Conservation (phyloP, 441 rosid genomes). For the Adansonia rubrostipa region DNA sequence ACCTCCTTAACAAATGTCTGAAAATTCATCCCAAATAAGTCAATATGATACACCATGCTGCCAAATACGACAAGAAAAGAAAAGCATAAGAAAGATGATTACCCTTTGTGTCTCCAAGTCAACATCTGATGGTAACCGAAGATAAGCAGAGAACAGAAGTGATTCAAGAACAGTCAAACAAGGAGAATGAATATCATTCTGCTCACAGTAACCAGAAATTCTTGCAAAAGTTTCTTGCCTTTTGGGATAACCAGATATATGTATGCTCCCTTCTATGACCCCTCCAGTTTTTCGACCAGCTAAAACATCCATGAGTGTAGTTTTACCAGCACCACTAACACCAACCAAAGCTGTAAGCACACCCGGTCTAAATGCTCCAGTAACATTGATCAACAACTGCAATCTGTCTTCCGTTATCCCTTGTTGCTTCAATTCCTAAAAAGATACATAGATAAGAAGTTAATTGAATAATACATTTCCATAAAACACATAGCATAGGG, state of each 20-base stretch:
- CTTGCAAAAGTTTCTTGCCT: constrained; percentile 94
- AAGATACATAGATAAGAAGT: constrained; percentile 29
- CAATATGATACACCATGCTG: constrained; percentile 12
- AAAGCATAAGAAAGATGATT: constrained; percentile 18
- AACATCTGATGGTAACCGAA: constrained; percentile 81
- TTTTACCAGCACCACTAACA: constrained; percentile 97
- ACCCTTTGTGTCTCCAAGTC: constrained; percentile 83
- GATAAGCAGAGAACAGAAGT: constrained; percentile 93
- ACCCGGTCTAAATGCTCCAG: constrained; percentile 94
- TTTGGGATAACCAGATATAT: constrained; percentile 88
- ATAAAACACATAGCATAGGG: not conserved
- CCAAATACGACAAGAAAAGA: constrained; percentile 19
- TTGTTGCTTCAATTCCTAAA: constrained; percentile 91
- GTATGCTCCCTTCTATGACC: constrained; percentile 73
- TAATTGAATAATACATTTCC: constrained; percentile 24
- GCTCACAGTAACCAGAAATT: constrained; percentile 96
- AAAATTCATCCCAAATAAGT: constrained; percentile 33
- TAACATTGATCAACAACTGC: constrained; percentile 83
- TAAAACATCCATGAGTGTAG: constrained; percentile 98
- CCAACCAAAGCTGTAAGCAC: constrained; percentile 95
- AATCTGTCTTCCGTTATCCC: constrained; percentile 81
- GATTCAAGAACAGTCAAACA: constrained; percentile 89
- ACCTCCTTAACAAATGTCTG: constrained; percentile 98
- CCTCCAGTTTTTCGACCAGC: constrained; percentile 98
- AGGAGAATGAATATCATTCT: constrained; percentile 95